Base-by-base conservation (phyloP, 352 stramenopile species). In the Pythium plurisporium region DNA sequence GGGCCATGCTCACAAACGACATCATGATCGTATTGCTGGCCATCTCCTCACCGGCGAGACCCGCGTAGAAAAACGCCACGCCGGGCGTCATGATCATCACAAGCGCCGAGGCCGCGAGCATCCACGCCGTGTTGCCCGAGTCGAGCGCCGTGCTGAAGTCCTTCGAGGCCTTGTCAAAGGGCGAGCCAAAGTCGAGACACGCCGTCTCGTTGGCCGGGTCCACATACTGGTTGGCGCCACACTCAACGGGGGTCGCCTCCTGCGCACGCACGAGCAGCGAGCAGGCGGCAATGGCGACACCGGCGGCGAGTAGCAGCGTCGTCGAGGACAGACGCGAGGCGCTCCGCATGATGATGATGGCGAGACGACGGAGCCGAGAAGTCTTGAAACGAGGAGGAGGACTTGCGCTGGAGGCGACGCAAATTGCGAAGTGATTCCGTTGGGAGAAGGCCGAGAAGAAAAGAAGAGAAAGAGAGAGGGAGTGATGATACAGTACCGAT, bases 1-100 rank as follows among this genome's bases (percentile, higher is more conserved):
- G 44, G 7, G 79, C 81, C 69, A 91, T 90, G 47, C 67, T 79
- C 34, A 81, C 62, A 49, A 89, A 91, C 9, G 74, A 89, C 76
- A 89, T 87, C 65, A 90, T 85, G 34, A 91, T 86, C 23, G 79
- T 90, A 69, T 87, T 89, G 45, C 84, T 86, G 29, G 84, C 74
- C 66, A 85, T 89, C 37, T 86, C 69, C 47, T 85, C 71, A 27
- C 81, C 76, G 0, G 79, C 79, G 12, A 93, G 65, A 20, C 83
- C 83, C 7, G 79, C 83, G 70, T 94, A 94, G 67, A 91, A 94
- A 45, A 82, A 76, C 29, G 64, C 59, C 12, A 82, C 64, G 23
- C 73, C 73, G 0, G 73, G 70, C 8, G 67, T 74, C 73, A 82
- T 82, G 42, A 82, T 65, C 64, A 81, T 69, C 36, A 82, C 73